These are phyloP conservation scores for Fabrea salina DNA, from an alignment of 169 alveolate species.

Conservation along the genomic window DNA sequence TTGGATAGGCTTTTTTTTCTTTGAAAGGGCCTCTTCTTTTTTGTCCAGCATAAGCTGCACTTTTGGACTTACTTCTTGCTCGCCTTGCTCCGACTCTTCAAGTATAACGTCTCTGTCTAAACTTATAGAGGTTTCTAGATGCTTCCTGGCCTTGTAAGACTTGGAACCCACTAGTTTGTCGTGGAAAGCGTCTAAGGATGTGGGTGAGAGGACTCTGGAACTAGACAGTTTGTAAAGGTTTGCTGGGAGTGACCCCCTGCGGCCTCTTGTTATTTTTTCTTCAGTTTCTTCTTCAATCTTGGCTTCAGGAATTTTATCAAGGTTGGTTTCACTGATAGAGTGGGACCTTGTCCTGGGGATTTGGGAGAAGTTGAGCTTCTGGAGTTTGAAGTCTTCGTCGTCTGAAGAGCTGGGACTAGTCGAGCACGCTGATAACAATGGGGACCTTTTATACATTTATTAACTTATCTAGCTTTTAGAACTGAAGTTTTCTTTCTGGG, in stretches of 20 bases:
- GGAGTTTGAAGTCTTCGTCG: slow-evolving; percentile 1
- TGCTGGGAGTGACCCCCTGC: slow-evolving; percentile 2
- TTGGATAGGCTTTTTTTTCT: neutral
- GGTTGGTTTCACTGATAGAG: neutral
- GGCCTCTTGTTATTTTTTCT: neutral
- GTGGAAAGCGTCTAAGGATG: neutral
- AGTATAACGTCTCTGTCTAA: neutral
- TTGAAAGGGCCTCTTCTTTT: neutral
- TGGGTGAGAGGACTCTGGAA: neutral
- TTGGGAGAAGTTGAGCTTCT: too few species aligned
- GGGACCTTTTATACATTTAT: too few species aligned
- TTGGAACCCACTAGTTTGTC: neutral
- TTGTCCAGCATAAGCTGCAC: neutral
- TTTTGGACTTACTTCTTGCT: neutral
- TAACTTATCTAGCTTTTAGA: too few species aligned
- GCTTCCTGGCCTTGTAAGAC: neutral
- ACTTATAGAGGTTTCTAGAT: neutral
- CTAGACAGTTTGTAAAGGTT: neutral
- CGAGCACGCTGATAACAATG: neutral
- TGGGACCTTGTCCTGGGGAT: neutral
- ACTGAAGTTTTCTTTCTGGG: too few species aligned
- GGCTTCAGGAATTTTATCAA: slow-evolving; percentile 2
- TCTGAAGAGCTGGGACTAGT: slow-evolving; percentile 23
- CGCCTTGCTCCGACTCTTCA: neutral
- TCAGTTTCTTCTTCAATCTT: neutral